Percentiles rank a stretch among this genome's conserved stretches.
Conservation (phyloP, 2,329 filamentous ascomycete genomes). For the Dothideomycetes sp. region DNA sequence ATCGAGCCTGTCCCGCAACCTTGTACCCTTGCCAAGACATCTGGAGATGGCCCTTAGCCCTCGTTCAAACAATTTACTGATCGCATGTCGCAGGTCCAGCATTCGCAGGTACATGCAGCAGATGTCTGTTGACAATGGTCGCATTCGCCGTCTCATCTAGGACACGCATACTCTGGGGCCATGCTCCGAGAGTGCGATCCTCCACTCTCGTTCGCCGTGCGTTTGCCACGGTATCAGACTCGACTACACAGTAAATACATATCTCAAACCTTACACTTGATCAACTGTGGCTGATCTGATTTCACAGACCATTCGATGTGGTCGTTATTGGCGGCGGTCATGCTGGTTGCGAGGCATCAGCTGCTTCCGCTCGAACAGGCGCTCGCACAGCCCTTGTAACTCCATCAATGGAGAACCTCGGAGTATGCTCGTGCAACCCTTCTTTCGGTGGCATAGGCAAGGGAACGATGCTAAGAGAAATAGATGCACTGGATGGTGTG, state of each 20-base stretch:
- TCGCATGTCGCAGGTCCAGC: no score
- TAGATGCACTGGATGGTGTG: conserved; percentile 88
- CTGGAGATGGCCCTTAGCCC: conserved; percentile 7
- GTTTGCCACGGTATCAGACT: conserved; percentile 34
- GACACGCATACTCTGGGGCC: conserved; percentile 33
- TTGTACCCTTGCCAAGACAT: conserved; percentile 1
- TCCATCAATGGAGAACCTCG: conserved; percentile 76
- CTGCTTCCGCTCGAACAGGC: conserved; percentile 78
- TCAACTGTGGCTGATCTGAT: conserved; percentile 8
- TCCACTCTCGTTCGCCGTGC: conserved; percentile 23
- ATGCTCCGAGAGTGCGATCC: conserved; percentile 36
- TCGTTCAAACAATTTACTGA: no score
- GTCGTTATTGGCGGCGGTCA: conserved; percentile 93
- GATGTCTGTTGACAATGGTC: no score
- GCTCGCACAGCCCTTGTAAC: conserved; percentile 85
- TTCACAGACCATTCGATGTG: conserved; percentile 68
- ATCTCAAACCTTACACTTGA: neutral
- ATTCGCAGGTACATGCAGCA: no score
- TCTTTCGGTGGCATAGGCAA: conserved; percentile 98
- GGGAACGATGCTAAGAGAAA: conserved; percentile 87
- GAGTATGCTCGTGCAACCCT: conserved; percentile 92
- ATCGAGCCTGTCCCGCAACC: neutral
- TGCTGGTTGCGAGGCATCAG: conserved; percentile 86
- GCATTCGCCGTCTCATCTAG: conserved; percentile 18
- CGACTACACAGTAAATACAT: conserved; percentile 13